Evolutionary conservation across 441 rosid genomes (phyloP), one percentile per base, ranked within the genome.

Genomic region (Geranium incanum): DNA sequence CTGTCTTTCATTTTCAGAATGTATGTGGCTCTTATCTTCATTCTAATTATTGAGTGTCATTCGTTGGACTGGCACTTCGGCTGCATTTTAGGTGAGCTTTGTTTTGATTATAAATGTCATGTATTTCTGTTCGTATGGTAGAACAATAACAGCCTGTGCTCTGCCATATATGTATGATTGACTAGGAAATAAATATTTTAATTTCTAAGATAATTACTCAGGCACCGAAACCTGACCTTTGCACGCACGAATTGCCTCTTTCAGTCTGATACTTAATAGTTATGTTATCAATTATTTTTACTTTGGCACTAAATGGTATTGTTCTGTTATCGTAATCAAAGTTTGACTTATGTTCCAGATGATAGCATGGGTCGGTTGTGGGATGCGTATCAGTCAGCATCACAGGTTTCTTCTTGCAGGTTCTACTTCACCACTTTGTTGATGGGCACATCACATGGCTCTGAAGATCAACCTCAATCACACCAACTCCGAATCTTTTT

Each of bases 361-460:
- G 64, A 59, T 59, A 28, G 19, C 64, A 59, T 6, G 8, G 15
- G 19, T 59, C 64, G 16, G 64, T 59, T 59, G 64, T 8, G 21
- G 64, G 23, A 59, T 59, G 21, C 15, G 6, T 59, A 59, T 59
- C 12, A 59, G 64, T 59, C 64, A 59, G 28, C 64, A 59, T 59
- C 64, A 18, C 28, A 59, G 64, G 11, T 59, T 59, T 59, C 64
- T 18, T 18, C 15, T 15, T 59, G 64, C 64, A 59, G 64, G 19
- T 59, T 59, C 64, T 59, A 59, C 21, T 59, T 59, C 64, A 13
- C 28, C 64, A 59, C 19, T 59, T 57, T 57, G 63, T 57, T 57
- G 63, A 57, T 57, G 63, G 63, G 8, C 63, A 57, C 18, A 21
- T 8, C 1, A n/a, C 28, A 1, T 1, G 8, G 33, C 33, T 2